phyloP scores from a whole-genome alignment of 768 basidiomycete species.

The Pulveroboletus ravenelii region DNA sequence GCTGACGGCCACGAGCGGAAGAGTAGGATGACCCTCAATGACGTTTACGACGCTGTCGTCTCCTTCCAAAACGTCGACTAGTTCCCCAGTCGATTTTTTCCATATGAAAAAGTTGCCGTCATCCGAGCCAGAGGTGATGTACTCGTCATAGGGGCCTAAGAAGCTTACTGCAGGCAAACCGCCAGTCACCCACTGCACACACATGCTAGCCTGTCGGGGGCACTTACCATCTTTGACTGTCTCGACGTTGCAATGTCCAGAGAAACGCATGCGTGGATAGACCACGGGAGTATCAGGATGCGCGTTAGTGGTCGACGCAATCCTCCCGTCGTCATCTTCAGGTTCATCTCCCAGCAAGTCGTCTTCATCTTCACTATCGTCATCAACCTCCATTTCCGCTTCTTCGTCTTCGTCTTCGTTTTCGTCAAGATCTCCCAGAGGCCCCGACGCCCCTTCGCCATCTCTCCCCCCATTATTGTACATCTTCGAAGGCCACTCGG shows the following conservation, averaged over 20 bases:
- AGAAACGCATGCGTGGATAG: constrained; percentile 57
- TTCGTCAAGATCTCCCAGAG: not conserved
- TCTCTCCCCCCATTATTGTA: not conserved
- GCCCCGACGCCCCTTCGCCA: constrained; percentile 2
- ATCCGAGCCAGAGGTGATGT: constrained; percentile 78
- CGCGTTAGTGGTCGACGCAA: constrained; percentile 18
- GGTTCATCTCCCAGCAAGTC: constrained; percentile 20
- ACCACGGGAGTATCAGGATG: constrained; percentile 46
- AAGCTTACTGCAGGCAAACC: constrained; percentile 63
- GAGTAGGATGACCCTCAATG: constrained; percentile 73
- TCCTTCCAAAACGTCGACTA: constrained; percentile 80
- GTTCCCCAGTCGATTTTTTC: constrained; percentile 58
- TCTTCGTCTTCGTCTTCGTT: constrained; percentile 24
- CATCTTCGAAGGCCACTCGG: not conserved
- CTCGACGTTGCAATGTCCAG: constrained; percentile 71
- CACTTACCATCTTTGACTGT: constrained; percentile 83
- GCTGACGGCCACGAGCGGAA: constrained; percentile 80
- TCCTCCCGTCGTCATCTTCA: constrained; percentile 31
- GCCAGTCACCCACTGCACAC: not conserved
- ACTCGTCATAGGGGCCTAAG: constrained; percentile 73
- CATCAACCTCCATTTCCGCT: constrained; percentile 26
- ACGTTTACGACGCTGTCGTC: constrained; percentile 81
- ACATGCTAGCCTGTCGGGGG: not conserved
- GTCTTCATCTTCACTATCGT: constrained; percentile 28
- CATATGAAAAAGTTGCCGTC: constrained; percentile 88